Conservation (phyloP, 768 basidiomycete genomes). For the Coprinopsis sp. region DNA sequence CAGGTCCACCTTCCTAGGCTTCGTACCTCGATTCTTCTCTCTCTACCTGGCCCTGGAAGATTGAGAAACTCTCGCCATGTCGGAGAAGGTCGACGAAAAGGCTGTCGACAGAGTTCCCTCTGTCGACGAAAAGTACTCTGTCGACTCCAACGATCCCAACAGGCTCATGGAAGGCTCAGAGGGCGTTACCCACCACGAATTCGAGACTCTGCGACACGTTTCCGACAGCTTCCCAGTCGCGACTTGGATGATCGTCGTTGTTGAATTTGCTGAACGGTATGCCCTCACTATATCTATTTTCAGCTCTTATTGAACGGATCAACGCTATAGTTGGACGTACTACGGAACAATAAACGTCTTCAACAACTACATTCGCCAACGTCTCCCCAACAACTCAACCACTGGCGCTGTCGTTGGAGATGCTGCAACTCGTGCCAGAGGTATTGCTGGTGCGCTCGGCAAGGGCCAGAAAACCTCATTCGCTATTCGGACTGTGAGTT, state of each 20-base stretch:
- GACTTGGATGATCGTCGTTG: slow-evolving; percentile 42
- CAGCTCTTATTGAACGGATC: neutral
- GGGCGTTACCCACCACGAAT: slow-evolving; percentile 42
- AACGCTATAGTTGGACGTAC: slow-evolving; percentile 37
- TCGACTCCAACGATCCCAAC: too few species aligned
- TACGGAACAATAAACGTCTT: slow-evolving; percentile 48
- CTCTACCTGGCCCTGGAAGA: too few species aligned
- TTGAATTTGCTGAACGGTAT: slow-evolving; percentile 52
- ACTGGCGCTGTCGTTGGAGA: slow-evolving; percentile 39
- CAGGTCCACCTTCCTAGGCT: too few species aligned
- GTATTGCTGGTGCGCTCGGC: slow-evolving; percentile 44
- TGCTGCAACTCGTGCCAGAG: slow-evolving; percentile 28
- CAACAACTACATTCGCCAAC: slow-evolving; percentile 52
- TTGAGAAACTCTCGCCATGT: too few species aligned
- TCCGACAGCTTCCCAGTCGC: slow-evolving; percentile 37
- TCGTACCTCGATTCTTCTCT: too few species aligned
- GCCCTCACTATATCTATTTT: slow-evolving; percentile 13
- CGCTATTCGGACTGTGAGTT: slow-evolving; percentile 38
- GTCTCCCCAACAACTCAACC: slow-evolving; percentile 40
- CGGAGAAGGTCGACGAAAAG: too few species aligned
- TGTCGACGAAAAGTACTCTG: too few species aligned
- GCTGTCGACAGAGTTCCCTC: too few species aligned
- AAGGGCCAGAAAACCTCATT: slow-evolving; percentile 46
- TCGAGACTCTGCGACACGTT: slow-evolving; percentile 42
- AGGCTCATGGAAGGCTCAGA: slow-evolving; percentile 42